These are phyloP conservation scores for Persicaria tinctoria DNA, from an alignment of 148 eudicot genomes.

Conservation along the genomic window DNA sequence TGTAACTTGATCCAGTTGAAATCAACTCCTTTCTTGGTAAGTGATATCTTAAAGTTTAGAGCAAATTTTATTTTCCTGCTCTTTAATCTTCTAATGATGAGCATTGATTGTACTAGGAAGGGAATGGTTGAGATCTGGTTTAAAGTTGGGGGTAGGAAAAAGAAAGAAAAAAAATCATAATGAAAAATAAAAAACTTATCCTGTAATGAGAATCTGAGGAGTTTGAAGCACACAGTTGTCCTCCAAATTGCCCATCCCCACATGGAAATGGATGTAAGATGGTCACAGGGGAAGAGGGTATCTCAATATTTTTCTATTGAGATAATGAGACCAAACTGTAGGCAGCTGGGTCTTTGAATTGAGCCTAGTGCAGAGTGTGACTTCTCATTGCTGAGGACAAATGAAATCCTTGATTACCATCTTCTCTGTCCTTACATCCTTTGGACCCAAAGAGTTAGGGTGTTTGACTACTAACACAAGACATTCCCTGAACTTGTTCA, in stretches of 20 bases:
- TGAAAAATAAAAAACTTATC: not conserved
- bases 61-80: not conserved
- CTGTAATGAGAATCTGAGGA: constrained; percentile 6
- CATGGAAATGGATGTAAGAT: constrained; percentile 7
- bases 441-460: not conserved
- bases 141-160: not conserved
- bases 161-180: not conserved
- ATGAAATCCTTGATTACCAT: constrained; percentile 1
- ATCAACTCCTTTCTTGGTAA: not conserved
- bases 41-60: not conserved
- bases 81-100: not conserved
- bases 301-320: not conserved
- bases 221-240: not conserved
- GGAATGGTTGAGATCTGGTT: not conserved
- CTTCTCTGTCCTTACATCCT: constrained; percentile 2
- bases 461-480: not conserved
- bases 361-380: constrained; percentile 3
- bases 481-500: not conserved
- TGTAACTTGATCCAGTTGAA: not conserved
- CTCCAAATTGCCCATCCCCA: constrained; percentile 3
- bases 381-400: constrained; percentile 8
- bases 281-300: not conserved
- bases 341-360: constrained; percentile 6
- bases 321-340: not conserved
- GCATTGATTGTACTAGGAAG: constrained; percentile 12